These are phyloP conservation scores for Rubia yunnanensis DNA, from an alignment of 257 asterid genomes.

Conservation along the genomic window DNA sequence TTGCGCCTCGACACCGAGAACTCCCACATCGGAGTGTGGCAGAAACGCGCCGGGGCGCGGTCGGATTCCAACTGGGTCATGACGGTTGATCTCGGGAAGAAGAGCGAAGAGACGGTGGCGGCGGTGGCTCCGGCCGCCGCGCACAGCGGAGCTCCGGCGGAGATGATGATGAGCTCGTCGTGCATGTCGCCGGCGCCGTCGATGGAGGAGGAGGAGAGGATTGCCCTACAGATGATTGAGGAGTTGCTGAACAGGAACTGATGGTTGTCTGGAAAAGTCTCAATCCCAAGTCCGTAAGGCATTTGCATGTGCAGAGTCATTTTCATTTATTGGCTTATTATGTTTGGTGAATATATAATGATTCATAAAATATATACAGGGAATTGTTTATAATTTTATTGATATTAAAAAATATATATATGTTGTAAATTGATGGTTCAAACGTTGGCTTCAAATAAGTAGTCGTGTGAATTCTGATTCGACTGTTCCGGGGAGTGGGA, in stretches of 20 bases:
- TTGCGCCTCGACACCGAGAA: constrained; percentile 50
- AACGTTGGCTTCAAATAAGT: not conserved
- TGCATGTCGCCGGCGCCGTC: not conserved
- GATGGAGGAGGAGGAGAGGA: constrained; percentile 35
- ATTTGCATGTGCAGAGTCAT: constrained; percentile 10
- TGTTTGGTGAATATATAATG: not conserved
- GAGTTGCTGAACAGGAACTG: constrained; percentile 38
- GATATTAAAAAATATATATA: no score
- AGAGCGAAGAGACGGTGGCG: not conserved
- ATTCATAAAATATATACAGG: not conserved
- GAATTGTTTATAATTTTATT: no score
- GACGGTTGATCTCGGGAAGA: constrained; percentile 41
- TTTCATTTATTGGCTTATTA: not conserved
- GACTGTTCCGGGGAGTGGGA: not conserved
- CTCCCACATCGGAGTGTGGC: constrained; percentile 56
- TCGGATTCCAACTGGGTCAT: constrained; percentile 47
- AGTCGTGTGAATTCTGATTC: not conserved
- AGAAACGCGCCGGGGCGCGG: constrained; percentile 40
- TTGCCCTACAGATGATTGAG: constrained; percentile 54
- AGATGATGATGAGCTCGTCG: not conserved
- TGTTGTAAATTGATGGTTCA: not conserved
- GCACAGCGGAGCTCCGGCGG: not conserved
- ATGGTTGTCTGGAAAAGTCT: not conserved
- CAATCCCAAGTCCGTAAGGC: not conserved
- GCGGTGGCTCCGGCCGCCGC: not conserved